Evolutionary conservation across 768 basidiomycete species (phyloP).

Genomic region (Pluteus cervinus): DNA sequence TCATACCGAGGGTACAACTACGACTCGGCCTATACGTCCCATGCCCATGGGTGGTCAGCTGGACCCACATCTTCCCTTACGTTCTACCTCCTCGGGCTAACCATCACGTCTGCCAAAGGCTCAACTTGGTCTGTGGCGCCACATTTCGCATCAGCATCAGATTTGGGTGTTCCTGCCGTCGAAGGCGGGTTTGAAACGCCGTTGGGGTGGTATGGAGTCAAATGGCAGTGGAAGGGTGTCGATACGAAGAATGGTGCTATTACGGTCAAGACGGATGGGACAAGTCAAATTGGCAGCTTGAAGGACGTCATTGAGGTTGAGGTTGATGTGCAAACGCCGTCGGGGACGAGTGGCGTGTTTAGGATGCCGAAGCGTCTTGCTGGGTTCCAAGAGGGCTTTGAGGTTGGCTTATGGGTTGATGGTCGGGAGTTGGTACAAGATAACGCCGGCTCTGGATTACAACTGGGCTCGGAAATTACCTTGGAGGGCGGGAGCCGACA

Average conservation of each 20-base stretch:
- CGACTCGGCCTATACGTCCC: slow-evolving; percentile 54
- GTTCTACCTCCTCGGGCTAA: slow-evolving; percentile 50
- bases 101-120: slow-evolving; percentile 41
- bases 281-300: no score
- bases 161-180: slow-evolving; percentile 29
- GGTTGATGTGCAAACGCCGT: slow-evolving; percentile 25
- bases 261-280: no score
- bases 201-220: slow-evolving; percentile 44
- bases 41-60: slow-evolving; percentile 54
- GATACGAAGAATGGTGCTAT: no score
- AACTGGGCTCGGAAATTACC: no score
- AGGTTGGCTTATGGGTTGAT: no score
- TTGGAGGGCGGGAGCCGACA: no score
- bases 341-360: slow-evolving; percentile 17
- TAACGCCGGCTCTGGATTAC: no score
- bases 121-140: slow-evolving; percentile 42
- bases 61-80: slow-evolving; percentile 54
- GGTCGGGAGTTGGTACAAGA: no score
- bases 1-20: slow-evolving; percentile 48
- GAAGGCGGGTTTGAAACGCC: slow-evolving; percentile 50
- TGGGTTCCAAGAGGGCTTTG: no score
- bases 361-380: no score
- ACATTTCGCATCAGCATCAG: no score
- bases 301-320: no score
- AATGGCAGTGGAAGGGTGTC: slow-evolving; percentile 26